A percentile compares a stretch with the other conserved stretches of the same genome.
These are phyloP conservation scores for Pichiaceae sp. DNA, from an alignment of 1,139 yeast genomes.

Conservation along the genomic window DNA sequence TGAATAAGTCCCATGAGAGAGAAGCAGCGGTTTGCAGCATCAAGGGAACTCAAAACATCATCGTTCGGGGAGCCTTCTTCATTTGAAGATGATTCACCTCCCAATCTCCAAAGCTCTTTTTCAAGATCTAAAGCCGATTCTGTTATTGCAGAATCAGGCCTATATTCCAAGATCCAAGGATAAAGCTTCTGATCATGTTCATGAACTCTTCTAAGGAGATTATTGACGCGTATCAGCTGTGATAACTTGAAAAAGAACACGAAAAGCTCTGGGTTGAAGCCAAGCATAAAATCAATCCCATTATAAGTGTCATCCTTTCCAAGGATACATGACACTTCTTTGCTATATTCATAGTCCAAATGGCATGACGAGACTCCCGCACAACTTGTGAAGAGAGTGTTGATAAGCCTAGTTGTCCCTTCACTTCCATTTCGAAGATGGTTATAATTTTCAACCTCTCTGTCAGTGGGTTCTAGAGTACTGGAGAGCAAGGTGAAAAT, in stretches of 20 bases:
- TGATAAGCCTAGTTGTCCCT: background rate
- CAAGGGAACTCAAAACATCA: background rate
- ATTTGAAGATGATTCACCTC: no score
- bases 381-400: background rate
- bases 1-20: background rate
- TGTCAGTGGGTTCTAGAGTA: background rate
- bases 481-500: background rate
- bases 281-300: background rate
- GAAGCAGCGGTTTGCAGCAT: background rate
- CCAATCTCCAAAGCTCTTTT: no score
- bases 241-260: no score
- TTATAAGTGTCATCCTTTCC: background rate
- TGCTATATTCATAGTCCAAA: no score
- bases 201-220: no score
- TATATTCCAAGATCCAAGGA: no score
- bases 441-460: background rate
- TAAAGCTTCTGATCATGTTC: no score
- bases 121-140: background rate
- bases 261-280: background rate
- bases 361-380: no score
- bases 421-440: background rate
- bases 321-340: no score
- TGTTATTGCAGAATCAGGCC: background rate
- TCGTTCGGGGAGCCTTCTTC: background rate
- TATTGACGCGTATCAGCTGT: no score